These are phyloP conservation scores for Sarocladium strictum DNA, from an alignment of 2,329 filamentous ascomycete species.

Conservation along the genomic window DNA sequence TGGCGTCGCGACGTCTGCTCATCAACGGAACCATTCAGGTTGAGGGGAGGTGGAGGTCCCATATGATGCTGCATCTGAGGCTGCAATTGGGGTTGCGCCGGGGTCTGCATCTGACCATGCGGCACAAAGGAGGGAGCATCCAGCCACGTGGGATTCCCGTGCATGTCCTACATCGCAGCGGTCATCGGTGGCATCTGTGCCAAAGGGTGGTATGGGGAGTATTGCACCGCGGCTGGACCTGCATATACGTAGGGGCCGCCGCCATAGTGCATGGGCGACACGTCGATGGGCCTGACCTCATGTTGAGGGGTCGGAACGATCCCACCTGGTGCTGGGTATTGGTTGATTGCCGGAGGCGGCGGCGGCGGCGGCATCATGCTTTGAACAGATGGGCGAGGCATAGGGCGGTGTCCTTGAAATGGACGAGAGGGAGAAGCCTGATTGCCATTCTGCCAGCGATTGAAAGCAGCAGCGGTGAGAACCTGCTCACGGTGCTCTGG, in stretches of 20 bases:
- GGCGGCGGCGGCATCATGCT: too few relatives aligned
- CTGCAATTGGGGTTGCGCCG: background rate
- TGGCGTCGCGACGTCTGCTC: background rate
- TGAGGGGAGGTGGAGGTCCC: background rate
- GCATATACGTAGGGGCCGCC: background rate
- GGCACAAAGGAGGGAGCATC: background rate
- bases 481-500: too few relatives aligned
- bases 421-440: too few relatives aligned
- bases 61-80: background rate
- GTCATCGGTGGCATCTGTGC: background rate
- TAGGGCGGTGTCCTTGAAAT: too few relatives aligned
- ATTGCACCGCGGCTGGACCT: background rate
- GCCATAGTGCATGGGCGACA: background rate
- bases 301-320: too few relatives aligned
- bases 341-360: too few relatives aligned
- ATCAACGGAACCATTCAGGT: too few relatives aligned
- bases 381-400: too few relatives aligned
- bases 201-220: background rate
- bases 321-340: too few relatives aligned
- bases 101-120: background rate
- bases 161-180: background rate
- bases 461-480: too few relatives aligned
- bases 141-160: background rate
- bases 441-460: too few relatives aligned
- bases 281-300: too few relatives aligned